Base-by-base conservation (phyloP, 179 eudicot genomes). In the Dionaea muscipula region DNA sequence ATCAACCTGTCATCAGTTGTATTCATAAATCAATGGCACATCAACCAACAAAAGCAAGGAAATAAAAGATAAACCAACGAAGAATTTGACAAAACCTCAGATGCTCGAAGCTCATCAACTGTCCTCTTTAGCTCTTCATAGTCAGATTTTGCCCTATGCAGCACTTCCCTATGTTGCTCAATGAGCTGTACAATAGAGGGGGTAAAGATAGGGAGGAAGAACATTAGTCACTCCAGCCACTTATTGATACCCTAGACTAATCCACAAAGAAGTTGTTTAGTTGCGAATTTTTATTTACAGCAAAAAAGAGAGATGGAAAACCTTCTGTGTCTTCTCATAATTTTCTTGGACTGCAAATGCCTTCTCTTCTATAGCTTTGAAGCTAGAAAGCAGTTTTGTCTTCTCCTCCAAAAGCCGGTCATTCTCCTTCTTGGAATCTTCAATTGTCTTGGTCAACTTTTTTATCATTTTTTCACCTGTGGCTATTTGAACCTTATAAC, bases 401-500 rank as follows among this genome's bases (percentile, higher is more conserved):
- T 71, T 93, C 57, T 81, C 86, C 24, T 74, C 75, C 45, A 66
- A 26, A 47, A 93, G 77, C 26, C 73, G 55, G 40, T 93, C 99
- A 61, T 72, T 79, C 66, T 82, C 99, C 41, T 77, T 82, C 67
- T 78, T 85, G 51, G 94, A 81, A 31, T 93, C 99, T 49, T 77
- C 96, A 53, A 88, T 82, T 53, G 70, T 86, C 74, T 93, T 93
- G 0, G 68, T 78, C 56, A 93, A 60, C 78, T 88, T 88, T 62
- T 81, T 76, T 4, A 79, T 62, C 84, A 68, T 84, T 68, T 85
- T 93, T 64, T 88, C 71, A 49, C 96, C 93, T 44, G 99, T 84
- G 68, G 81, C 89, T 50, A 93, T 84, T 62, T 77, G 89, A 61
- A 93, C 95, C 71, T 85, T 93, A 69, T 71, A 77, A 49, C 95